phyloP scores from a whole-genome alignment of 192 early-diverging fungal species.

The Pilaira anomala region DNA sequence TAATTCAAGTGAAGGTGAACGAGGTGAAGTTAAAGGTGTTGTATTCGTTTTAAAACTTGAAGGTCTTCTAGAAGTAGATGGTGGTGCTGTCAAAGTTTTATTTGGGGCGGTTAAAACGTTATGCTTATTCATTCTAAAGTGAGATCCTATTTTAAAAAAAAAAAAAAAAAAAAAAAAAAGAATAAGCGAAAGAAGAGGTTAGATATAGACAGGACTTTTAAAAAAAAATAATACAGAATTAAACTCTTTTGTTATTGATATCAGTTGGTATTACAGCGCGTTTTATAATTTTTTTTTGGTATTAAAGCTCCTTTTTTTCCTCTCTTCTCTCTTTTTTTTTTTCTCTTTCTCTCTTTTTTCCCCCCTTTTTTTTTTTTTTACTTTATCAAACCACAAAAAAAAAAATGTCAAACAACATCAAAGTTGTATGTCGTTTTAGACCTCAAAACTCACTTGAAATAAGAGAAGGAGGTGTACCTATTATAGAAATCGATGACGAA shows the following conservation, averaged over 20 bases:
- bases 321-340: not conserved
- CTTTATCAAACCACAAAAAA: not conserved
- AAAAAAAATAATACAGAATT: too few relatives aligned
- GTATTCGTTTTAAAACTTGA: not conserved
- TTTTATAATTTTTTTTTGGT: too few relatives aligned
- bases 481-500: conserved; percentile 75
- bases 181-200: too few relatives aligned
- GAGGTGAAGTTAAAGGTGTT: conserved; percentile 4
- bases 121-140: too few relatives aligned
- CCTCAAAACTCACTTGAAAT: conserved; percentile 93
- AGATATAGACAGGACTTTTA: too few relatives aligned
- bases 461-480: conserved; percentile 84
- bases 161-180: too few relatives aligned
- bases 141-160: too few relatives aligned
- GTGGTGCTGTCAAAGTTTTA: conserved; percentile 13
- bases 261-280: too few relatives aligned
- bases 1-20: conserved; percentile 13
- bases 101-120: conserved; percentile 6
- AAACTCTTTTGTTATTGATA: too few relatives aligned
- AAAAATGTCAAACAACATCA: conserved; percentile 72
- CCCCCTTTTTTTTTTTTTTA: not conserved
- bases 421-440: conserved; percentile 95
- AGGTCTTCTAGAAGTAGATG: conserved; percentile 8
- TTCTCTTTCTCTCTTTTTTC: not conserved
- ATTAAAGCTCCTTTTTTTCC: not conserved